Evolutionary conservation across 768 basidiomycete species (phyloP).

Genomic region (Kockovaella imperatae): DNA sequence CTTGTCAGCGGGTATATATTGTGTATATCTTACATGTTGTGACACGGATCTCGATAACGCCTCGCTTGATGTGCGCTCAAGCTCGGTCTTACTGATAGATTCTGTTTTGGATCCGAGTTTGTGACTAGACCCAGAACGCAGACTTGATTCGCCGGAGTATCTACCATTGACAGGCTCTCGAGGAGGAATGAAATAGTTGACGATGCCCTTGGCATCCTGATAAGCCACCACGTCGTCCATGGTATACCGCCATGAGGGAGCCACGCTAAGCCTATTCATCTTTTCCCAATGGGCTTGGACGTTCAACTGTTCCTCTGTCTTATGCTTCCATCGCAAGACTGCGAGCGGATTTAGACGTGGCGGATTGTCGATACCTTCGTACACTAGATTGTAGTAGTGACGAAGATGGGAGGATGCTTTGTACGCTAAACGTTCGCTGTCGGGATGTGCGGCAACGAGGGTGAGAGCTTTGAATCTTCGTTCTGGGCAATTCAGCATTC

Average conservation of each 20-base stretch:
- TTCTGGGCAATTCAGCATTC: constrained; percentile 17
- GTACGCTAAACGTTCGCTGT: constrained; percentile 21
- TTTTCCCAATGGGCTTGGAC: constrained; percentile 22
- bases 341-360: constrained; percentile 31
- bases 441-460: constrained; percentile 35
- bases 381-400: constrained; percentile 30
- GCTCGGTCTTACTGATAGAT: too few relatives aligned
- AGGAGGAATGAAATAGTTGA: constrained; percentile 39
- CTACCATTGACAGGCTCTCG: too few relatives aligned
- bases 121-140: too few relatives aligned
- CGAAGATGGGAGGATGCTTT: constrained; percentile 22
- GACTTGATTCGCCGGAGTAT: too few relatives aligned
- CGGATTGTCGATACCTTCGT: constrained; percentile 31
- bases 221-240: constrained; percentile 29
- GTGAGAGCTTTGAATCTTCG: constrained; percentile 27
- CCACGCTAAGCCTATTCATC: constrained; percentile 6
- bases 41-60: too few relatives aligned
- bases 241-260: constrained; percentile 22
- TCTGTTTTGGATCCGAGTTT: too few relatives aligned
- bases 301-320: constrained; percentile 21
- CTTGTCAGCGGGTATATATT: neutral
- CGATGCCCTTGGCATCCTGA: constrained; percentile 24
- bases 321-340: constrained; percentile 28
- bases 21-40: neutral
- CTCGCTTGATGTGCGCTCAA: too few relatives aligned